These are phyloP conservation scores for Phytopythium helicoides DNA, from an alignment of 352 stramenopile genomes.

Conservation along the genomic window DNA sequence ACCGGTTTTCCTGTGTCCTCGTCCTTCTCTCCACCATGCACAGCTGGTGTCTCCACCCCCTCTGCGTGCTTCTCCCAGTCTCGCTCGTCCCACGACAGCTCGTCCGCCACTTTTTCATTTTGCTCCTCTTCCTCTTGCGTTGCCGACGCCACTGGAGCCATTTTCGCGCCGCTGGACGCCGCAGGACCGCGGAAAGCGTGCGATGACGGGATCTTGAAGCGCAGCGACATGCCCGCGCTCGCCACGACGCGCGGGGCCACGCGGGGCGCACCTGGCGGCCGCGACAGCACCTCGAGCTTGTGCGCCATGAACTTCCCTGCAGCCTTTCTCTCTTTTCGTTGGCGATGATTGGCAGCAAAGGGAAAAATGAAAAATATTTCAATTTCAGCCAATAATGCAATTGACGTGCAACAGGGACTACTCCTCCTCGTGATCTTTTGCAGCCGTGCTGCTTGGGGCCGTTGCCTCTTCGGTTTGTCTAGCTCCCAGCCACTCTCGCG, in stretches of 20 bases:
- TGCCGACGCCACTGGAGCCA: neutral
- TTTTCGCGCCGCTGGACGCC: neutral
- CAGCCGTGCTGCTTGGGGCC: constrained; percentile 10
- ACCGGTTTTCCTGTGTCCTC: neutral
- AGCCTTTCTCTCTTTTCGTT: neutral
- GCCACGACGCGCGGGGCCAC: constrained; percentile 24
- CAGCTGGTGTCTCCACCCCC: neutral
- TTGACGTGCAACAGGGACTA: too few species aligned
- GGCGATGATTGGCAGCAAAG: too few species aligned
- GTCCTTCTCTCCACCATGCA: neutral
- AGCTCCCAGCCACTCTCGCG: constrained; percentile 32
- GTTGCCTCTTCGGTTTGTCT: too few species aligned
- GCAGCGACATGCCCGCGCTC: constrained; percentile 45
- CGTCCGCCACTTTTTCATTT: constrained; percentile 2
- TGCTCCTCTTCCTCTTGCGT: constrained; percentile 1
- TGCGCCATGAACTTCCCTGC: constrained; percentile 11
- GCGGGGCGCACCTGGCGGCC: constrained; percentile 12
- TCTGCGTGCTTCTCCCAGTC: constrained; percentile 29
- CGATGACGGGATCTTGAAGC: constrained; percentile 34
- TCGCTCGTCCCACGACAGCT: constrained; percentile 43
- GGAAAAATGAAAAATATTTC: too few species aligned
- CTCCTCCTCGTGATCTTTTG: too few species aligned
- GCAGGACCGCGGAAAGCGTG: constrained; percentile 11
- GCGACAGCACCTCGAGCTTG: constrained; percentile 47
- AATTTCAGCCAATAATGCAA: too few species aligned